Percentiles rank a stretch among this genome's conserved stretches.
Conservation (phyloP, 2,329 filamentous ascomycete genomes). For the Fusarium nelsonii region DNA sequence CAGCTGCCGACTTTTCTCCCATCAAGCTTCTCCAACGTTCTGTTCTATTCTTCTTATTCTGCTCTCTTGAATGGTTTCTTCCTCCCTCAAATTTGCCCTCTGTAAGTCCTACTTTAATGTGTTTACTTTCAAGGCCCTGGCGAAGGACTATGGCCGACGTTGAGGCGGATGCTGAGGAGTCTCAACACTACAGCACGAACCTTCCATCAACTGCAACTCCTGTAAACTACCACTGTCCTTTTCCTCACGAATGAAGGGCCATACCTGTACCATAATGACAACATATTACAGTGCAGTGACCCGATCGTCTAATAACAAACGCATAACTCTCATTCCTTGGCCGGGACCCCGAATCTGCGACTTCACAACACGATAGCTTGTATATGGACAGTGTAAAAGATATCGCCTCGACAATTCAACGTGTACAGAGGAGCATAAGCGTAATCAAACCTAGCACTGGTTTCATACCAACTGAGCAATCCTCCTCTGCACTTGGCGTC, state of each 20-base stretch:
- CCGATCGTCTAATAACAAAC: neutral
- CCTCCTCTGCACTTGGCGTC: neutral
- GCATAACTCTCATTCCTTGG: neutral
- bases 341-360: neutral
- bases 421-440: neutral
- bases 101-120: too few species aligned
- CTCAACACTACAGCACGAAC: neutral
- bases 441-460: neutral
- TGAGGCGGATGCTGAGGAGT: neutral
- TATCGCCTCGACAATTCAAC: too few species aligned
- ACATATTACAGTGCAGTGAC: neutral
- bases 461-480: neutral
- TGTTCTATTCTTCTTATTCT: neutral
- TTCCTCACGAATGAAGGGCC: neutral
- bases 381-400: neutral
- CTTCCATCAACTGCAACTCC: neutral
- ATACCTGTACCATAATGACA: neutral
- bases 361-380: neutral
- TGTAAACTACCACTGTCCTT: neutral
- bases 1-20: neutral
- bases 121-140: too few species aligned
- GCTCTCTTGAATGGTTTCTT: neutral
- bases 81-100: too few species aligned
- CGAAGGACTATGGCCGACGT: too few species aligned
- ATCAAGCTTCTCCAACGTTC: neutral